Evolutionary conservation across 2,329 filamentous ascomycete genomes (phyloP).

Genomic region (Calonectria naviculata): DNA sequence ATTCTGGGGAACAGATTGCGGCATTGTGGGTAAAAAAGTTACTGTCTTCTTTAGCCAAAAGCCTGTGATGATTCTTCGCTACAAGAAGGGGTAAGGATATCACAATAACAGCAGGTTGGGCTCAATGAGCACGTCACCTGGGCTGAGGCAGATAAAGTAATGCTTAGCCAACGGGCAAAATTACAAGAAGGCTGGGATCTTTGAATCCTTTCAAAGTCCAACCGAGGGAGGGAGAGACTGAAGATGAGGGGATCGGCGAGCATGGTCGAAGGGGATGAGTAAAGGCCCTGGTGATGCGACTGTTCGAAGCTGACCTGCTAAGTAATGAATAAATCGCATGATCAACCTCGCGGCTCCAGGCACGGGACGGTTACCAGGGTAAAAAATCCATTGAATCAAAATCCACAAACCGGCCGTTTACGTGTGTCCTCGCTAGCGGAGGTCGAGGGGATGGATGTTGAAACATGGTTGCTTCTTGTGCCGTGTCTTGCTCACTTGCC

Average conservation of each 20-base stretch:
- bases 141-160: too few relatives aligned
- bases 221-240: not conserved
- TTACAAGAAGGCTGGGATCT: not conserved
- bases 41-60: too few relatives aligned
- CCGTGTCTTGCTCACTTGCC: not conserved
- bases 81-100: too few relatives aligned
- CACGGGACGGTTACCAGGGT: not conserved
- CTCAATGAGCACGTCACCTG: too few relatives aligned
- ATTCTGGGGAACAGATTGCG: too few relatives aligned
- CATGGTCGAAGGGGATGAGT: not conserved
- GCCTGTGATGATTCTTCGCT: too few relatives aligned
- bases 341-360: not conserved
- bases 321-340: not conserved
- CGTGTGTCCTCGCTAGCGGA: not conserved
- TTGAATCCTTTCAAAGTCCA: not conserved
- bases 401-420: not conserved
- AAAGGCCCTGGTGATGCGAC: not conserved
- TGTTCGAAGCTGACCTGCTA: not conserved
- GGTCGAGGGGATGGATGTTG: not conserved
- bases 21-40: too few relatives aligned
- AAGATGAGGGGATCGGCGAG: not conserved
- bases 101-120: too few relatives aligned
- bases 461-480: not conserved
- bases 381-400: not conserved
- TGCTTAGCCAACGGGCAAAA: not conserved